These are phyloP conservation scores for Telfairia occidentalis DNA, from an alignment of 331 rosid genomes.

Conservation along the genomic window DNA sequence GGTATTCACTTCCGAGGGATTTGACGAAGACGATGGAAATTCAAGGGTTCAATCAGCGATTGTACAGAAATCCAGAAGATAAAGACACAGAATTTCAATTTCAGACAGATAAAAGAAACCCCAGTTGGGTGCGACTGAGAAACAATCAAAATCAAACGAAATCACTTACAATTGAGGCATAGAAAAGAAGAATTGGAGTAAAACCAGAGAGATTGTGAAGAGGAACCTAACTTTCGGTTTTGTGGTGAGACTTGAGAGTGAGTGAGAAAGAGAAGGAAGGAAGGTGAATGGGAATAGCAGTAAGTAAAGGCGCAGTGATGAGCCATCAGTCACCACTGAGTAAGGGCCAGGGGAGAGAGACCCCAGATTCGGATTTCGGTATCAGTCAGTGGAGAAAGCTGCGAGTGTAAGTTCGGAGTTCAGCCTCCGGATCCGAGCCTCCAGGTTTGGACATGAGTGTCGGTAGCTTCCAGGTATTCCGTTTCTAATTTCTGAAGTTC, in stretches of 20 bases:
- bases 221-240: not conserved
- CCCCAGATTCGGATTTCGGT: slow-evolving; percentile 5
- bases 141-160: not conserved
- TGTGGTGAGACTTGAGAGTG: no score
- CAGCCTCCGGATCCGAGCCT: not conserved
- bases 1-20: not conserved
- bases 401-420: not conserved
- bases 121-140: not conserved
- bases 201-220: not conserved
- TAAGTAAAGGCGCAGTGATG: slow-evolving; percentile 5
- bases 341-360: slow-evolving; percentile 1
- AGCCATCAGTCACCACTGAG: slow-evolving; percentile 7
- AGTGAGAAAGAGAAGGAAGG: not conserved
- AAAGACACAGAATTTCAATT: not conserved
- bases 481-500: not conserved
- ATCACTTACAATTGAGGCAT: not conserved
- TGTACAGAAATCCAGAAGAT: not conserved
- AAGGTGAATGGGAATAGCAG: not conserved
- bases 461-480: slow-evolving; percentile 4
- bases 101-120: not conserved
- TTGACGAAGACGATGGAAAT: not conserved
- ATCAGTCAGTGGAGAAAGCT: slow-evolving; percentile 11
- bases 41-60: not conserved
- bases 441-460: not conserved
- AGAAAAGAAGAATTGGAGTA: not conserved